phyloP scores from a whole-genome alignment of 768 basidiomycete species.

The Daedaleopsis sinensis region DNA sequence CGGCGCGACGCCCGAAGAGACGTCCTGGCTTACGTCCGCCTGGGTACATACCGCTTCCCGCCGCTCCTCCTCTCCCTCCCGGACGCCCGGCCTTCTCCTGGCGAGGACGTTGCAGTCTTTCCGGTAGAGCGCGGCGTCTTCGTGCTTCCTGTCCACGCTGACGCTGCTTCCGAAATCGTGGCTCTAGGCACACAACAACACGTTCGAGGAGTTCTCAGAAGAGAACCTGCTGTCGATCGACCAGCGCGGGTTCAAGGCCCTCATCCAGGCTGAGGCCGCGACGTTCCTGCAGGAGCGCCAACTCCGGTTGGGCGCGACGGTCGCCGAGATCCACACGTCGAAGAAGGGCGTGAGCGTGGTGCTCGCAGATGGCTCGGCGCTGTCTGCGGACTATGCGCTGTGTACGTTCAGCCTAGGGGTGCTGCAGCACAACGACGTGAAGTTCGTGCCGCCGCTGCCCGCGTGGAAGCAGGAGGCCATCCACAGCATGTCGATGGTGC shows the following conservation, averaged over 20 bases:
- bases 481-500: slow-evolving; percentile 61
- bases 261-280: slow-evolving; percentile 59
- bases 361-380: slow-evolving; percentile 43
- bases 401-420: slow-evolving; percentile 75
- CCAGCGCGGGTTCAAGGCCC: slow-evolving; percentile 60
- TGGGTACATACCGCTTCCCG: slow-evolving; percentile 47
- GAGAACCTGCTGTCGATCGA: slow-evolving; percentile 58
- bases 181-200: slow-evolving; percentile 62
- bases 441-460: slow-evolving; percentile 57
- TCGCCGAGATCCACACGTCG: slow-evolving; percentile 50
- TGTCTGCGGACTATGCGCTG: slow-evolving; percentile 60
- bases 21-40: slow-evolving; percentile 63
- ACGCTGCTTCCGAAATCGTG: slow-evolving; percentile 3
- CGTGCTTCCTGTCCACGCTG: slow-evolving; percentile 3
- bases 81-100: slow-evolving; percentile 24
- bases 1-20: slow-evolving; percentile 63
- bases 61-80: slow-evolving; percentile 1
- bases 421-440: slow-evolving; percentile 63
- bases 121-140: slow-evolving; percentile 9
- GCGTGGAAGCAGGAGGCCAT: slow-evolving; percentile 64
- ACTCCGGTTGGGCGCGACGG: slow-evolving; percentile 51
- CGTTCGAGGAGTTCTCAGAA: slow-evolving; percentile 55
- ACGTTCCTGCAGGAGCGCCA: slow-evolving; percentile 55
- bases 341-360: slow-evolving; percentile 49
- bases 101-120: slow-evolving; percentile 31